Conservation (phyloP, 176 grass and related monocot species). For the bread wheat (Triticum aestivum) region DNA sequence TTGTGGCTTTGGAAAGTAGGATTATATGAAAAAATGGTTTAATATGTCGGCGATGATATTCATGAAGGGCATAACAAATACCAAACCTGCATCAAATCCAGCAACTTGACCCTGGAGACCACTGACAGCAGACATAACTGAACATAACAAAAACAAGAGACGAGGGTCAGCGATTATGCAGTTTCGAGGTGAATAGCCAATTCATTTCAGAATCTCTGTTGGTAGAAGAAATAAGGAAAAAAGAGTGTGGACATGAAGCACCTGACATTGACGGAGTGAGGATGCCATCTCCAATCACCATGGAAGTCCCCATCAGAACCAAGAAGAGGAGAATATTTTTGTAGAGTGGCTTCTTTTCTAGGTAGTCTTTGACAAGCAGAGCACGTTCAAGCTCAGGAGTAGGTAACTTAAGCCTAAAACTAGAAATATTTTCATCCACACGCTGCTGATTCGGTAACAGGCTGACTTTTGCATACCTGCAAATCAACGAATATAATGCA, state of each 20-base stretch:
- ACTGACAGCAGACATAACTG: slow-evolving; percentile 97
- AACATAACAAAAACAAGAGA: slow-evolving; percentile 22
- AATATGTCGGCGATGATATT: background rate
- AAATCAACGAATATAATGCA: slow-evolving; percentile 92
- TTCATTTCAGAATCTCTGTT: background rate
- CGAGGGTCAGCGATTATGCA: slow-evolving; percentile 9
- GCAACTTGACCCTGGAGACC: slow-evolving; percentile 83
- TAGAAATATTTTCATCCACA: slow-evolving; percentile 88
- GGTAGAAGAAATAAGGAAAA: slow-evolving; percentile 9
- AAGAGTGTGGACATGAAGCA: slow-evolving; percentile 30
- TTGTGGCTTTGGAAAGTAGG: slow-evolving; percentile 1
- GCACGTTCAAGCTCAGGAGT: slow-evolving; percentile 88
- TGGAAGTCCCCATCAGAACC: slow-evolving; percentile 93
- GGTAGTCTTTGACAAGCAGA: slow-evolving; percentile 71
- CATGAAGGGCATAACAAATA: background rate
- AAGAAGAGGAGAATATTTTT: slow-evolving; percentile 87
- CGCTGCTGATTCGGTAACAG: slow-evolving; percentile 89
- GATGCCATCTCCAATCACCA: slow-evolving; percentile 98
- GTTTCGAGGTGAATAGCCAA: background rate
- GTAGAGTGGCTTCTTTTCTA: slow-evolving; percentile 70
- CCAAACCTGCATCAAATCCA: slow-evolving; percentile 77
- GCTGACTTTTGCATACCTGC: slow-evolving; percentile 93
- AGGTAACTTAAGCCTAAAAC: slow-evolving; percentile 88
- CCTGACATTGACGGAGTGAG: slow-evolving; percentile 99
- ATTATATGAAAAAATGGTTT: slow-evolving; percentile 3